A percentile compares a stretch with the other conserved stretches of the same genome.
Conservation (phyloP, 2,329 filamentous ascomycete genomes). For the Colletotrichum sp. region DNA sequence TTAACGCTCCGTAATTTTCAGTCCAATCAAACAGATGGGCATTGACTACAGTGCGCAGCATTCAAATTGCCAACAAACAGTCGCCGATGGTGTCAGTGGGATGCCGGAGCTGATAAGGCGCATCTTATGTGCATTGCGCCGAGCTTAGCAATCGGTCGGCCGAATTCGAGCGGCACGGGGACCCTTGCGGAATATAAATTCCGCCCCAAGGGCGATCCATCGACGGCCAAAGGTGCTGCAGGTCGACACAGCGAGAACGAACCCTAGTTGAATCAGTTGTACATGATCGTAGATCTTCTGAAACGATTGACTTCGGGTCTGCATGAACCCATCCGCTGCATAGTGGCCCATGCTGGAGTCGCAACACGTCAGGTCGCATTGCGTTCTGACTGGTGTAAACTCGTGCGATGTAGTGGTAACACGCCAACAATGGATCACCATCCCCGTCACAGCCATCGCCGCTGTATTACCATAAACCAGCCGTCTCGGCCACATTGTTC, state of each 20-base stretch:
- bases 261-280: neutral
- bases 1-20: neutral
- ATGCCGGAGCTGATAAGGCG: neutral
- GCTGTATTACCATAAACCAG: neutral
- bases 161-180: neutral
- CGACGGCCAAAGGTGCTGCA: neutral
- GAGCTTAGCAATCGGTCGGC: neutral
- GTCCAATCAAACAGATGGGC: fast-evolving
- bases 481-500: neutral
- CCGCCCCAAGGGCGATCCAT: neutral
- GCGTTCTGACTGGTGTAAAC: neutral
- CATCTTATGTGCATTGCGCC: neutral
- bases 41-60: neutral
- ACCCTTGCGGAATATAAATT: neutral
- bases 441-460: neutral
- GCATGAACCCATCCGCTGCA: neutral
- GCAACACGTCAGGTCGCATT: neutral
- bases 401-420: neutral
- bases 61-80: neutral
- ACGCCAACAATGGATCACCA: neutral
- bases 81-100: neutral
- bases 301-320: neutral
- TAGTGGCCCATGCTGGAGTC: neutral
- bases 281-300: neutral
- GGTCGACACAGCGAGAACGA: neutral